Conservation (phyloP, 176 grass and related monocot species). For the Hsuehochloa calcarea region DNA sequence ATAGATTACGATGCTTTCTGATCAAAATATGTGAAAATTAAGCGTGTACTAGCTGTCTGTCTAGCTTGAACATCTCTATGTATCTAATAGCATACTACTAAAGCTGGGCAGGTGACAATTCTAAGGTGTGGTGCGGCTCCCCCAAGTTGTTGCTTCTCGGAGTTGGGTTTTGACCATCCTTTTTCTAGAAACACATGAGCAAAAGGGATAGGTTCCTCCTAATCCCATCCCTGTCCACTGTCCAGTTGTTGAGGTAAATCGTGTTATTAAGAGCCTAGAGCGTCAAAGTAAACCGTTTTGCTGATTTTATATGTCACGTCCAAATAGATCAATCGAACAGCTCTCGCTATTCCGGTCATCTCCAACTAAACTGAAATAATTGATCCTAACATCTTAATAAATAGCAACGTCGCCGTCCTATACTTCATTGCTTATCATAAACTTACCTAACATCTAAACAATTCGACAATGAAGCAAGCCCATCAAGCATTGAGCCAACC, state of each 20-base stretch:
- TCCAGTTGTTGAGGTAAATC: constrained; percentile 25
- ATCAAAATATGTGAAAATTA: neutral
- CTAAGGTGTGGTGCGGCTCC: neutral
- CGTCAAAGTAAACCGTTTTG: neutral
- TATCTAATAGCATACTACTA: neutral
- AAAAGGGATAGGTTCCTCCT: neutral
- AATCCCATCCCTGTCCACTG: neutral
- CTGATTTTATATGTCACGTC: neutral
- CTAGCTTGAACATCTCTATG: neutral
- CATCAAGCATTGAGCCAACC: neutral
- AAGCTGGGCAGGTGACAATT: constrained; percentile 2
- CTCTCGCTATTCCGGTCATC: neutral
- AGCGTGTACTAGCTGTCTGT: too few species aligned
- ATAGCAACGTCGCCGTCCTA: neutral
- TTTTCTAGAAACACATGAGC: neutral
- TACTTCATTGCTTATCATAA: neutral
- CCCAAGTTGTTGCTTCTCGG: constrained; percentile 19
- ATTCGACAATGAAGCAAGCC: neutral
- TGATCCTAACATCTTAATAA: neutral
- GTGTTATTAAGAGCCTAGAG: neutral
- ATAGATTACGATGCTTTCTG: neutral
- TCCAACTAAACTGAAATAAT: neutral
- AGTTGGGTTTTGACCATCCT: constrained; percentile 29
- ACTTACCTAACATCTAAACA: constrained; percentile 14
- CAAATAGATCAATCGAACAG: neutral